Evolutionary conservation across 257 asterid species (phyloP), one percentile per base, ranked within the genome.

Genomic region (Gentiana straminea): DNA sequence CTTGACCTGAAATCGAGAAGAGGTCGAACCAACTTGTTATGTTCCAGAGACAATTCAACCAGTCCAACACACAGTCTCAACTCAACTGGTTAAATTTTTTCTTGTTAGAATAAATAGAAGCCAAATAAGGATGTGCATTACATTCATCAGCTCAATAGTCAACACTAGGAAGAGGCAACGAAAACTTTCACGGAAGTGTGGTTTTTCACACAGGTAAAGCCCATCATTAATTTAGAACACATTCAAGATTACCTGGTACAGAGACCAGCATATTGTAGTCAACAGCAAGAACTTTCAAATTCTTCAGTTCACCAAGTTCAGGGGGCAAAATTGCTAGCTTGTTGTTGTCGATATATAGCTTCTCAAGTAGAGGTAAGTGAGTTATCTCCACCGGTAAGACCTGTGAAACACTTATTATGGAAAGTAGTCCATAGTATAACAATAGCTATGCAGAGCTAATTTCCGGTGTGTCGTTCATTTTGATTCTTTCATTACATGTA

Each of bases 1-100:
- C 69, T 64, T 70, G 84, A 92, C 99, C 99, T 92, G 97, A 92
- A 92, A 80, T 92, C 97, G 43, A 92, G 94, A 70, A 88, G 86
- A 50, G 99, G 99, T 49, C 99, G 84, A 62, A 92, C 94, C 79
- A 92, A 81, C 89, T 88, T 92, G 89, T 92, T 92, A 86, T 92
- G 99, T 69, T 88, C 99, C 84, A 92, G 77, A 48, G 99, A 92
- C 76, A 92, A 75, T 72, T 92, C 99, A 63, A 92, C 82, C 57
- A 92, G 84, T 71, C 83, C 81, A 64, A 85, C 74, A 49, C 99
- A 88, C 73, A 80, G 87, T 63, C 86, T 83, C 62, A 92, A 64
- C 67, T 92, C 99, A 74, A 80, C 99, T 92, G 94, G 64, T 59
- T 68, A 64, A 59, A 51, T 60, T 12, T 53, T 68, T 55, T 24